phyloP scores from a whole-genome alignment of 371 early-diverging fungal genomes.

The Mortierella sp. region DNA sequence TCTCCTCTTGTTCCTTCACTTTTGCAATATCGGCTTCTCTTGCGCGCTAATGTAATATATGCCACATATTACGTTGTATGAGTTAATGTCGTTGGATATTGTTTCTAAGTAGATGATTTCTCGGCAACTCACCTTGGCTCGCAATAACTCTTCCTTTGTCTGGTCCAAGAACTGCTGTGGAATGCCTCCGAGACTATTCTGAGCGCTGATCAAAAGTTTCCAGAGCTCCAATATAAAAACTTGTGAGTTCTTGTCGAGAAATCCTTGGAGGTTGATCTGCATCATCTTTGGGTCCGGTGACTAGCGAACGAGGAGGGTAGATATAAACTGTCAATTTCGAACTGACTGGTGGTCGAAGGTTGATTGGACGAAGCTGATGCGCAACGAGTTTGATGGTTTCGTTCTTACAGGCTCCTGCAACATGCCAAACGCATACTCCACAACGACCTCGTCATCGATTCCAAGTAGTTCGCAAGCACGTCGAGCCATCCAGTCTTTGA shows the following conservation, averaged over 20 bases:
- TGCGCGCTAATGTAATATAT: conserved; percentile 24
- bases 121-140: conserved; percentile 57
- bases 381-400: neutral
- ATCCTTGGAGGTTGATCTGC: conserved; percentile 97
- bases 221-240: conserved; percentile 90
- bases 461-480: conserved; percentile 86
- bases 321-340: neutral
- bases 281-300: conserved; percentile 87
- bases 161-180: conserved; percentile 87
- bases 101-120: neutral
- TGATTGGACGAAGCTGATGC: too few species aligned
- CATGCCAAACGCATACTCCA: conserved; percentile 86
- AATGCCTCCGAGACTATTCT: conserved; percentile 85
- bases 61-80: neutral
- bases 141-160: conserved; percentile 84
- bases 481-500: conserved; percentile 87
- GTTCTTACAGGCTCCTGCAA: conserved; percentile 80
- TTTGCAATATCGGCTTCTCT: conserved; percentile 44
- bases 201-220: conserved; percentile 91
- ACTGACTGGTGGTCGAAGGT: too few species aligned
- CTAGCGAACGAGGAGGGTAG: conserved; percentile 49
- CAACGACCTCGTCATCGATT: conserved; percentile 94
- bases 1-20: conserved; percentile 55
- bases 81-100: neutral
- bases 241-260: conserved; percentile 87